Evolutionary conservation across 2,329 filamentous ascomycete species (phyloP).

Genomic region (Phaeosphaeriaceae sp.): DNA sequence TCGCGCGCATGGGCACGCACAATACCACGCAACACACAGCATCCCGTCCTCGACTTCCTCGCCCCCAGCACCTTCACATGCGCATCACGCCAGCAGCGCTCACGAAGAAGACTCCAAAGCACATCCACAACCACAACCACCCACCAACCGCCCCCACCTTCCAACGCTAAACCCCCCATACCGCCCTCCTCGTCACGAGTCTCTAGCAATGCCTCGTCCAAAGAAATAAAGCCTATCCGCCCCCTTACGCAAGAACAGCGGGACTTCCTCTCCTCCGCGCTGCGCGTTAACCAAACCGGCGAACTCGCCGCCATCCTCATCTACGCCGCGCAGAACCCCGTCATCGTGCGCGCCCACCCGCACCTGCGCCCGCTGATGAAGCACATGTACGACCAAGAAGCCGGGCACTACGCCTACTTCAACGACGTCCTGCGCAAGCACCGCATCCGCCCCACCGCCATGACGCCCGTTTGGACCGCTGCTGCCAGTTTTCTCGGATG

Average conservation of each 20-base stretch:
- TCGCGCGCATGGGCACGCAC: constrained; percentile 25
- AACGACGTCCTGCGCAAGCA: constrained; percentile 83
- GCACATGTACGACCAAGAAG: constrained; percentile 99
- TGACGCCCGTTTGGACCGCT: constrained; percentile 88
- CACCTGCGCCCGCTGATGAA: constrained; percentile 90
- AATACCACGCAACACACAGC: constrained; percentile 4
- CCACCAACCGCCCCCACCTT: constrained; percentile 7
- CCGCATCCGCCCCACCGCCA: constrained; percentile 87
- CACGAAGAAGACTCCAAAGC: constrained; percentile 16
- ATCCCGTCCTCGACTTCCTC: constrained; percentile 35
- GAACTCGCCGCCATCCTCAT: constrained; percentile 97
- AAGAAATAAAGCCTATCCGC: constrained; percentile 23
- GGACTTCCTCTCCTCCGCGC: constrained; percentile 52
- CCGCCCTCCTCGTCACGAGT: constrained; percentile 5
- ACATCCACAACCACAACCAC: constrained; percentile 8
- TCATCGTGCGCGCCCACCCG: constrained; percentile 79
- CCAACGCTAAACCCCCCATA: constrained; percentile 8
- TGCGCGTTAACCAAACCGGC: constrained; percentile 96
- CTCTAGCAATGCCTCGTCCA: constrained; percentile 8
- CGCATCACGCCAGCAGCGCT: constrained; percentile 18
- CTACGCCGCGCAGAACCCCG: constrained; percentile 86
- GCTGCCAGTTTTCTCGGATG: constrained; percentile 85
- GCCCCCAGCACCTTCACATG: constrained; percentile 26
- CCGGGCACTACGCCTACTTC: constrained; percentile 84
- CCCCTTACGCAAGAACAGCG: constrained; percentile 41